These are phyloP conservation scores for Taxawa tesnikishii DNA, from an alignment of 2,329 filamentous ascomycete genomes.

Conservation along the genomic window DNA sequence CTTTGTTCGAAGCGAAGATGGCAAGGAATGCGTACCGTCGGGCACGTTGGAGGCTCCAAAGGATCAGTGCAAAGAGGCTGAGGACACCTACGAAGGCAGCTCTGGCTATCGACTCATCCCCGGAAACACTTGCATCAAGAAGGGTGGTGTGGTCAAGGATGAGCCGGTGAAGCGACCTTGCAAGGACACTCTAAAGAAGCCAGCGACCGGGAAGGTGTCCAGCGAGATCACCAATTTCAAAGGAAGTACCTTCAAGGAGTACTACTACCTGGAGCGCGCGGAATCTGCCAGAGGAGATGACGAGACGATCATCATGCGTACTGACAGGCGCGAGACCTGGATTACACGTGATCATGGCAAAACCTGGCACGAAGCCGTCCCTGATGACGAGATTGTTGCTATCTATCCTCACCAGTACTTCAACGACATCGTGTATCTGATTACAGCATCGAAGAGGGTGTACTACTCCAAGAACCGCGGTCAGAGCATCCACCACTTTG, in stretches of 20 bases:
- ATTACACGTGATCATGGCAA: conserved; percentile 82
- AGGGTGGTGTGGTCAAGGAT: conserved; percentile 28
- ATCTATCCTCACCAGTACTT: conserved; percentile 72
- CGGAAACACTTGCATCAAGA: conserved; percentile 34
- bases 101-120: conserved; percentile 91
- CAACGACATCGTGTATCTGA: conserved; percentile 77
- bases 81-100: conserved; percentile 67
- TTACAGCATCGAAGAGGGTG: conserved; percentile 56
- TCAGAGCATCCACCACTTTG: conserved; percentile 58
- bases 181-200: conserved; percentile 42
- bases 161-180: conserved; percentile 59
- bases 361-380: conserved; percentile 56
- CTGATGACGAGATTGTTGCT: conserved; percentile 54
- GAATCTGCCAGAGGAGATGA: conserved; percentile 51
- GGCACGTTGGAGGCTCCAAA: conserved; percentile 54
- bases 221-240: conserved; percentile 51
- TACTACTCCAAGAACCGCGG: conserved; percentile 77
- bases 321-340: conserved; percentile 48
- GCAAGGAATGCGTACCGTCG: conserved; percentile 54
- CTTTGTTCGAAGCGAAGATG: conserved; percentile 53
- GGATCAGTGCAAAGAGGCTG: conserved; percentile 58
- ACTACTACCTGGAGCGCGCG: conserved; percentile 69
- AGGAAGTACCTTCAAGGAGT: conserved; percentile 41
- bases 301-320: conserved; percentile 60
- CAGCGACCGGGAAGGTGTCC: conserved; percentile 54